Conservation (phyloP, 2,329 filamentous ascomycete species). For the Penicillium concentricum region DNA sequence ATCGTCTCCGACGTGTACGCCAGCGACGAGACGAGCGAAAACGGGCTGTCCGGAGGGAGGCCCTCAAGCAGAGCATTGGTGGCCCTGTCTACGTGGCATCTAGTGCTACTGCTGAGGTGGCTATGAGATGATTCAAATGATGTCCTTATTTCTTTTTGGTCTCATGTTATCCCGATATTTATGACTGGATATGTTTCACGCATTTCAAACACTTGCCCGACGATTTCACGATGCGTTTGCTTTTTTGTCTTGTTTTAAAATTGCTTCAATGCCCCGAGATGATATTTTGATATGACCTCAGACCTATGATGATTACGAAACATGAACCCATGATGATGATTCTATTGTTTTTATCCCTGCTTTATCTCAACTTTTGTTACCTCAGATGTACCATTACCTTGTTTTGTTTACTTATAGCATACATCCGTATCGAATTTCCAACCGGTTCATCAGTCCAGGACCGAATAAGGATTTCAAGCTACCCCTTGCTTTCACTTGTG, state of each 20-base stretch:
- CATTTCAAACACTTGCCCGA: constrained; percentile 4
- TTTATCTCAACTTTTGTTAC: not conserved
- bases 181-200: constrained; percentile 16
- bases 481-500: constrained; percentile 3
- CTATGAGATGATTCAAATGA: constrained; percentile 10
- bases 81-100: constrained; percentile 40
- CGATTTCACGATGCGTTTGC: constrained; percentile 17
- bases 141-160: not conserved
- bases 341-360: not conserved
- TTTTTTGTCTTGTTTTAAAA: constrained; percentile 10
- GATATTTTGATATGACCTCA: constrained; percentile 12
- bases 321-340: constrained; percentile 16
- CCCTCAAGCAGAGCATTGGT: constrained; percentile 56
- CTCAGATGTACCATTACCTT: not conserved
- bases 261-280: constrained; percentile 8
- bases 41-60: constrained; percentile 53
- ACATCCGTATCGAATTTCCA: not conserved
- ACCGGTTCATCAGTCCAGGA: not conserved
- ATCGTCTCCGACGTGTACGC: constrained; percentile 46
- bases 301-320: constrained; percentile 20
- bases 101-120: constrained; percentile 23
- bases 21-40: constrained; percentile 46
- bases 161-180: constrained; percentile 2
- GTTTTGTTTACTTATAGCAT: not conserved
- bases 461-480: not conserved